Evolutionary conservation across 306 rosid genomes (phyloP).

Genomic region (Oxytropis ochrocephala): DNA sequence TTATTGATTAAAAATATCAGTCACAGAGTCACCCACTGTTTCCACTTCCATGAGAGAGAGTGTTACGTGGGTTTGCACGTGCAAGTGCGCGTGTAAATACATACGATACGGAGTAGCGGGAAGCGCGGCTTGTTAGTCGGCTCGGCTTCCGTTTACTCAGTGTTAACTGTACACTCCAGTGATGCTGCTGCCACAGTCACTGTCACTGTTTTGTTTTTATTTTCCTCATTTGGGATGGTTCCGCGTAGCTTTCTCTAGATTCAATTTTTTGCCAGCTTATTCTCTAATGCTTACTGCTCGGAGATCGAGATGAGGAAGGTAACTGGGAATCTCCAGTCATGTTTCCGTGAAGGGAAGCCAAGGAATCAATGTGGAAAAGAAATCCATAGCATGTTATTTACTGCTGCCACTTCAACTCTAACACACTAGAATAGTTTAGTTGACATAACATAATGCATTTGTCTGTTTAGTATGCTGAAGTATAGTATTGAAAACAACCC

Average conservation of each 20-base stretch:
- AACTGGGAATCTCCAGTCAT: neutral
- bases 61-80: constrained; percentile 50
- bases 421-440: no score
- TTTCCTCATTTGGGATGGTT: neutral
- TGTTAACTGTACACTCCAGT: neutral
- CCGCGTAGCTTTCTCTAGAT: neutral
- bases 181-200: neutral
- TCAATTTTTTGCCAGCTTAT: neutral
- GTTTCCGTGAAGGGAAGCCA: neutral
- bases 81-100: constrained; percentile 47
- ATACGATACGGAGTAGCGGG: constrained; percentile 32
- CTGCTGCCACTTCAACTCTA: neutral
- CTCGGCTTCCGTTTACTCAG: constrained; percentile 45
- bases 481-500: no score
- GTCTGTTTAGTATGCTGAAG: no score
- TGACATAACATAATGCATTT: no score
- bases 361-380: neutral
- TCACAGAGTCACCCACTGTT: neutral
- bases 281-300: neutral
- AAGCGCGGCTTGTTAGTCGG: constrained; percentile 62
- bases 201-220: neutral
- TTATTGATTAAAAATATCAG: neutral
- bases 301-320: constrained; percentile 5
- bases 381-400: neutral
- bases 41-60: neutral